A percentile compares a stretch with the other conserved stretches of the same genome.
Evolutionary conservation across 768 basidiomycete species (phyloP).

Genomic region (Harrya chromipes): DNA sequence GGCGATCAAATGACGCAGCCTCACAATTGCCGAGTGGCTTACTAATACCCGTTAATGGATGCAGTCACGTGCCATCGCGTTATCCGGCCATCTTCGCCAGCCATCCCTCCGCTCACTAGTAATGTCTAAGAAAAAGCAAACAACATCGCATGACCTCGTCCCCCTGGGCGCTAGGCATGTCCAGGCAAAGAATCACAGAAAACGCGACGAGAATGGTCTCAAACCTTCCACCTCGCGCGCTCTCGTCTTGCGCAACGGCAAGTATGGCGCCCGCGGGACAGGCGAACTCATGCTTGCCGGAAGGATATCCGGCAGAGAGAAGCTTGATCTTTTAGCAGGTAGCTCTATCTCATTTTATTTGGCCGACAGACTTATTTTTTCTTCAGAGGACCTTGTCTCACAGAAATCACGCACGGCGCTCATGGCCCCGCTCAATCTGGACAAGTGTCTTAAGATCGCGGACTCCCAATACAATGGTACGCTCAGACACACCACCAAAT

Average conservation of each 20-base stretch:
- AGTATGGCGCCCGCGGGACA: conserved; percentile 66
- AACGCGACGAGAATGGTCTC: conserved; percentile 48
- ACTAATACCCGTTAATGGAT: no score
- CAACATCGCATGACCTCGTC: conserved; percentile 48
- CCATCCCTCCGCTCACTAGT: no score
- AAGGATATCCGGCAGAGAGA: conserved; percentile 73
- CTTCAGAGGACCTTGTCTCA: conserved; percentile 60
- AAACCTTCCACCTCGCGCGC: conserved; percentile 70
- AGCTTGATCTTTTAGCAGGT: conserved; percentile 79
- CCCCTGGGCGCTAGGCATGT: conserved; percentile 55
- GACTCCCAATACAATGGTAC: conserved; percentile 71
- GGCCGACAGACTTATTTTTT: background rate
- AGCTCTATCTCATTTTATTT: conserved; percentile 8
- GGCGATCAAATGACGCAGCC: no score
- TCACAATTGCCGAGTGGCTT: no score
- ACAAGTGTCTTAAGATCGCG: conserved; percentile 62
- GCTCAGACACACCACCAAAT: conserved; percentile 10
- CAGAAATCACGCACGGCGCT: conserved; percentile 56
- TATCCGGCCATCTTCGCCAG: no score
- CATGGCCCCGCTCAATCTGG: conserved; percentile 60
- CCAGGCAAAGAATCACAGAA: conserved; percentile 30
- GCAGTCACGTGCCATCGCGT: no score
- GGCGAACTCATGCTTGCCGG: conserved; percentile 59
- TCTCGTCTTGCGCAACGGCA: conserved; percentile 70
- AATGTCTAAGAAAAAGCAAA: conserved; percentile 36